Conservation (phyloP, 768 basidiomycete genomes). For the Amanita thiersii region DNA sequence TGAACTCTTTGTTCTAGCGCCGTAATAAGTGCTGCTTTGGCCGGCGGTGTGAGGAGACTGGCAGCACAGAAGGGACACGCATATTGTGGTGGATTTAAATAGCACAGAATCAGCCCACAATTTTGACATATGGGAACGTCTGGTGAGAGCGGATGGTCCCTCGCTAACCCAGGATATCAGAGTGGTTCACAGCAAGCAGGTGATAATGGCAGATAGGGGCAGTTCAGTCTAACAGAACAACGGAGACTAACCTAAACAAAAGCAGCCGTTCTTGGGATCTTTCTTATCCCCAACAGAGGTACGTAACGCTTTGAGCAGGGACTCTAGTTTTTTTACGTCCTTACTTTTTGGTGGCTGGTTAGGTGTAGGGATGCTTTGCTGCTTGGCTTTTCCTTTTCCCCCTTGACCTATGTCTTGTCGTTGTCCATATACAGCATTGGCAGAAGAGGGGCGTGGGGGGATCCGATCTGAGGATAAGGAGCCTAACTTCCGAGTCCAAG, state of each 20-base stretch:
- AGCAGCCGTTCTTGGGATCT: constrained; percentile 62
- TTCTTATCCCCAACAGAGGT: constrained; percentile 24
- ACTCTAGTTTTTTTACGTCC: constrained; percentile 39
- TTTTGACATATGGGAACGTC: constrained; percentile 45
- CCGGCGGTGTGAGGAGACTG: constrained; percentile 25
- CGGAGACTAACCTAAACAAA: constrained; percentile 48
- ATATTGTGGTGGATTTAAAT: constrained; percentile 43
- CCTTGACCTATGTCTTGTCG: too few relatives aligned
- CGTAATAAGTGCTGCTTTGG: constrained; percentile 27
- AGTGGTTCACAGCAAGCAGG: not conserved
- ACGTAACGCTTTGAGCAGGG: constrained; percentile 31
- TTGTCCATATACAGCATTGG: too few relatives aligned
- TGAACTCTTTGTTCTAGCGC: constrained; percentile 36
- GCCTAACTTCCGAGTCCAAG: constrained; percentile 28
- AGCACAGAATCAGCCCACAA: constrained; percentile 61
- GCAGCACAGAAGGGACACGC: constrained; percentile 47
- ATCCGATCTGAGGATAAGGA: constrained; percentile 52
- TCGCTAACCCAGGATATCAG: constrained; percentile 28
- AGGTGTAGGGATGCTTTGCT: constrained; percentile 14
- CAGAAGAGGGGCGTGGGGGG: constrained; percentile 20
- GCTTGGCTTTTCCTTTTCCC: constrained; percentile 29
- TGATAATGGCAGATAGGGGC: not conserved
- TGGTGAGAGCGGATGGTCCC: constrained; percentile 47
- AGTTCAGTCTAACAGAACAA: not conserved
- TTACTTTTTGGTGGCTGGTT: constrained; percentile 34